Base-by-base conservation (phyloP, 2,329 filamentous ascomycete genomes). In the Ophiostoma piceae region DNA sequence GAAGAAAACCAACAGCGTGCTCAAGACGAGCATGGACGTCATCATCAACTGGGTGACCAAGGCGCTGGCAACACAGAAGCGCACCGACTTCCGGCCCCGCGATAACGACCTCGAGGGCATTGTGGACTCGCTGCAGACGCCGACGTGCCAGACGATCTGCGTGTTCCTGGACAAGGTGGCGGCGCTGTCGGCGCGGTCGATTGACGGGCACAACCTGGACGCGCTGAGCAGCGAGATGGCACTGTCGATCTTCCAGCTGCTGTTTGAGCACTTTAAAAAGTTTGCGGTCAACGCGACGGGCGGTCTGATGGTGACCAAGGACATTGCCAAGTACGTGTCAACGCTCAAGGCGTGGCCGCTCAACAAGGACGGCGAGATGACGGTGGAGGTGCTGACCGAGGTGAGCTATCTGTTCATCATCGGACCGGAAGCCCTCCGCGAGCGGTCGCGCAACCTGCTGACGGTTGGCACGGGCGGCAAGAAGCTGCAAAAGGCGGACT, bases 351-450 rank as follows among this genome's bases (percentile, higher is more conserved):
- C 88, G 43, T 98, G 93, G 92, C 87, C 90, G 37, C 83, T 94
- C 57, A 84, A 86, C 68, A 89, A 88, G 75, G 87, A 91, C 57
- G 87, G 88, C 67, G 85, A 87, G 74, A 84, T 84, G 32, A 86
- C 87, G 69, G 87, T 97, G 74, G 94, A 99, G 81, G 87, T 97
- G 65, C 81, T 99, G 71, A 90, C 92, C 35, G 95, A 99, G 82
- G 92, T 99, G 71, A 94, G 94, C 12, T 97, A 94, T 76, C 81
- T 99, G 68, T 99, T 99, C 78, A 96, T 99, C 73, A 92, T 99
- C 76, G 92, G 92, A 1, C 87, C 90, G 12, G 91, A 94, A 78
- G 91, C 91, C 47, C 80, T 94, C 71, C 83, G 87, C 67, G 91
- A 94, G 79, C 85, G 90, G 75, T 85, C 88, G 68, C 82, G 90